phyloP scores from a whole-genome alignment of 495 filamentous ascomycete genomes.

The Xylaria grammica region DNA sequence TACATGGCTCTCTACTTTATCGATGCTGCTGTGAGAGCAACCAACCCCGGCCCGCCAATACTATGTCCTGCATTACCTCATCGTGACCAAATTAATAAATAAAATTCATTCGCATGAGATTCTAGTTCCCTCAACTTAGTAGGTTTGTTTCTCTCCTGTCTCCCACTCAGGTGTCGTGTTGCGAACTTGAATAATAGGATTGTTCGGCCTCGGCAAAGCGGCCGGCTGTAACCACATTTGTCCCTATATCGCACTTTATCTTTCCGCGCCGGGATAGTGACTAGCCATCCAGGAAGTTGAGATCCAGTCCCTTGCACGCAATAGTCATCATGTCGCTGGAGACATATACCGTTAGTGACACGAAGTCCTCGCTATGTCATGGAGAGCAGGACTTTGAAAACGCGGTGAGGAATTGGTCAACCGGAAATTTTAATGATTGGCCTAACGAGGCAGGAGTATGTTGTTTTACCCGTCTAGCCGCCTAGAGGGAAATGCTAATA shows the following conservation, averaged over 20 bases:
- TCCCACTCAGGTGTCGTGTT: neutral
- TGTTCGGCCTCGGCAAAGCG: too few species aligned
- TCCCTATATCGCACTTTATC: too few species aligned
- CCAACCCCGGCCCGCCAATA: neutral
- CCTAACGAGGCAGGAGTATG: constrained; percentile 54
- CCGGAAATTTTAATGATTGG: constrained; percentile 38
- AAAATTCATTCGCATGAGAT: neutral
- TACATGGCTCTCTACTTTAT: neutral
- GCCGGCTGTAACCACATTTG: too few species aligned
- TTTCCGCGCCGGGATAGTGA: too few species aligned
- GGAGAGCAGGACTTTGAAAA: constrained; percentile 19
- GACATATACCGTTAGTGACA: neutral
- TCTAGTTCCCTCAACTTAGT: neutral
- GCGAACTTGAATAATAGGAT: too few species aligned
- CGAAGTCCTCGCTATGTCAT: neutral
- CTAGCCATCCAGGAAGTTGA: neutral
- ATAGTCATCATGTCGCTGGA: neutral
- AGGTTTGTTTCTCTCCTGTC: neutral
- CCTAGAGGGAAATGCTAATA: constrained; percentile 9
- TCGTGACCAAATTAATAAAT: neutral
- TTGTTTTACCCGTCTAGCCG: neutral
- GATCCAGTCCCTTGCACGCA: neutral
- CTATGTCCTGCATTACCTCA: neutral
- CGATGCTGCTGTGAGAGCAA: neutral
- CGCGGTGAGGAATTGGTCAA: constrained; percentile 1